These are phyloP conservation scores for Aspergillus sp. DNA, from an alignment of 2,329 filamentous ascomycete species.

Conservation along the genomic window DNA sequence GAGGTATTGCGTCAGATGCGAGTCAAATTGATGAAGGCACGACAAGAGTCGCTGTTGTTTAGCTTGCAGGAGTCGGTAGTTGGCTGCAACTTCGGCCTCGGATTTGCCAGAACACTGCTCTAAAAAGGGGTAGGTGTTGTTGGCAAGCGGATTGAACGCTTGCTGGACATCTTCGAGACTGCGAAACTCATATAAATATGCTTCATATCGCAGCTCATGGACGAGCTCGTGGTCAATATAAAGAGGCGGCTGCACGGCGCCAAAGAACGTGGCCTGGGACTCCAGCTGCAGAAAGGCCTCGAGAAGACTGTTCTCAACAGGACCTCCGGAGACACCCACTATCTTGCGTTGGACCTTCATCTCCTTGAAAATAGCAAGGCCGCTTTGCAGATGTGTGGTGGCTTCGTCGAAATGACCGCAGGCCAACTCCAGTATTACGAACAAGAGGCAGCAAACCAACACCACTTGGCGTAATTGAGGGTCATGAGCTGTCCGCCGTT, in stretches of 20 bases:
- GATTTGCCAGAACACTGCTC: constrained; percentile 2
- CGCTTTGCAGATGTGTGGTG: constrained; percentile 4
- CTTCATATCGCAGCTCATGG: background rate
- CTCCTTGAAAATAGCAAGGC: constrained; percentile 2
- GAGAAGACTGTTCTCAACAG: background rate
- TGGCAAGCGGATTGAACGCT: background rate
- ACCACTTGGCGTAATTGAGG: constrained; percentile 3
- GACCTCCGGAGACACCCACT: background rate
- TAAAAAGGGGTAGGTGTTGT: constrained; percentile 12
- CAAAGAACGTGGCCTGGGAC: constrained; percentile 1
- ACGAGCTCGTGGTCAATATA: background rate
- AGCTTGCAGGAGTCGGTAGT: constrained; percentile 3
- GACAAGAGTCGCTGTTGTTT: background rate
- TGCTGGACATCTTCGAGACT: background rate
- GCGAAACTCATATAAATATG: background rate
- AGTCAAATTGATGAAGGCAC: background rate
- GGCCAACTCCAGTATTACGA: constrained; percentile 2
- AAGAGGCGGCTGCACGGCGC: background rate
- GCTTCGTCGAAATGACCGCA: constrained; percentile 8
- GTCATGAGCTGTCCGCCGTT: constrained; percentile 3
- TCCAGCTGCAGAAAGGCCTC: constrained; percentile 7
- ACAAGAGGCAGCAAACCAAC: constrained; percentile 13
- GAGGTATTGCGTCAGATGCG: background rate
- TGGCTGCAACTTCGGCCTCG: constrained; percentile 1
- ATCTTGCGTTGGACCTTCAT: background rate